Base-by-base conservation (phyloP, 192 early-diverging fungal species). In the Umbelopsis isabellina region DNA sequence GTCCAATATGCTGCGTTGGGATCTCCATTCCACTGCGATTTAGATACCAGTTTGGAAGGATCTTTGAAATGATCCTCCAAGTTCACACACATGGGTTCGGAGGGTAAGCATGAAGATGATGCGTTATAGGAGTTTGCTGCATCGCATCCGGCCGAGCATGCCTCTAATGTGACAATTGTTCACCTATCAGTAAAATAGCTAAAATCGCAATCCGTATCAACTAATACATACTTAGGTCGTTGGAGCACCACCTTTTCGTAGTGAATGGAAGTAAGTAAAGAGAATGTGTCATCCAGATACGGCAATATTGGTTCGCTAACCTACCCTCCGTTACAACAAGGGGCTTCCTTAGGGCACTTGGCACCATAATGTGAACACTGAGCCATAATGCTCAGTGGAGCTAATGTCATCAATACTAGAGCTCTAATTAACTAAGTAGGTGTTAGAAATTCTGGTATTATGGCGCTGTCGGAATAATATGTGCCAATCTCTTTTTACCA, bases 271-370 rank as follows among this genome's bases (percentile, higher is more conserved):
- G 12, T 61, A 41, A 41, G 37, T 41, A 41, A 41, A 41, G 27
- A 61, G 55, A 61, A 61, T 61, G 55, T 61, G 52, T 61, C 30
- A 18, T 61, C 55, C 55, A 35, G 21, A 18, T 61, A 61, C 27
- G 55, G 55, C 55, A 61, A 61, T 61, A 61, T 61, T 61, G 21
- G 16, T 35, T 61, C 6, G 52, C 52, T 61, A 35, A 61, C 55
- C 30, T 61, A 61, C 22, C 81, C 81, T 2, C 64, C 72, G 65
- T 82, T 73, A 58, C 81, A 82, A 35, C 81, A 82, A 11, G 77
- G 81, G n/a, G 81, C 77, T n/a, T 82, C 75, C 52, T 78, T 51
- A 5, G 81, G 81, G 52, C 81, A 82, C 13, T 67, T 77, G 10
- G 74, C 51, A 7, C 77, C 77, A n/a, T 79, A 79, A 44, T 75